Evolutionary conservation across 2,329 filamentous ascomycete genomes (phyloP).

Genomic region (Cordyceps sp.): DNA sequence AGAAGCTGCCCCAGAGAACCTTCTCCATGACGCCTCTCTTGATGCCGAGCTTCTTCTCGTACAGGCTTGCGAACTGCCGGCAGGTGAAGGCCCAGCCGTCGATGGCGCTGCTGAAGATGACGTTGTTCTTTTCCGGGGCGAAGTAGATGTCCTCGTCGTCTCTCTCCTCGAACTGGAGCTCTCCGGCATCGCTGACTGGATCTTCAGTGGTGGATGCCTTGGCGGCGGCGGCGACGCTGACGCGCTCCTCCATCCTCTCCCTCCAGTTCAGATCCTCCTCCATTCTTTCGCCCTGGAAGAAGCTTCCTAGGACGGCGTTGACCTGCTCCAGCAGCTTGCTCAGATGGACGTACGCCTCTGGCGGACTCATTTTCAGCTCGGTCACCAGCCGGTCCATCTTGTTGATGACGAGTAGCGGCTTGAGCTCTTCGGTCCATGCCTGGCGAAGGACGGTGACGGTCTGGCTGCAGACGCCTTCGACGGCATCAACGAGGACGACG

Average conservation of each 20-base stretch:
- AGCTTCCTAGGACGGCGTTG: slow-evolving; percentile 92
- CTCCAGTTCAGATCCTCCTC: slow-evolving; percentile 95
- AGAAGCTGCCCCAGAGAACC: slow-evolving; percentile 92
- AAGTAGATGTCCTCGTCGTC: slow-evolving; percentile 98
- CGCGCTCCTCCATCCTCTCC: slow-evolving; percentile 75
- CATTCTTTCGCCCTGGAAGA: slow-evolving; percentile 97
- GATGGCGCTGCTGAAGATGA: slow-evolving; percentile 94
- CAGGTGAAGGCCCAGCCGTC: slow-evolving; percentile 99
- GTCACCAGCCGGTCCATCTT: slow-evolving; percentile 94
- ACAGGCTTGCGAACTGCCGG: slow-evolving; percentile 79
- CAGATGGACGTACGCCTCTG: slow-evolving; percentile 77
- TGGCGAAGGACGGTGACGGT: slow-evolving; percentile 93
- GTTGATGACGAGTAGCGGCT: slow-evolving; percentile 89
- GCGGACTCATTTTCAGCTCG: slow-evolving; percentile 83
- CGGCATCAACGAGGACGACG: slow-evolving; percentile 85
- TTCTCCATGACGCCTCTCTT: slow-evolving; percentile 80
- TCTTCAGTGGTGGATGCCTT: slow-evolving; percentile 34
- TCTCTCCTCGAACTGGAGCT: slow-evolving; percentile 65
- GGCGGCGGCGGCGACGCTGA: slow-evolving; percentile 51
- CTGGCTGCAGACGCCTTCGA: slow-evolving; percentile 96
- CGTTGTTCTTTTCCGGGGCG: slow-evolving; percentile 94
- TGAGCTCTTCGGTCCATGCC: slow-evolving; percentile 89
- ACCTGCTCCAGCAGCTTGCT: slow-evolving; percentile 86
- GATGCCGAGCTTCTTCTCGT: slow-evolving; percentile 94
- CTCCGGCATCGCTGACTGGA: slow-evolving; percentile 35